phyloP scores from a whole-genome alignment of 2,329 filamentous ascomycete species.

The Aspergillus floridensis region DNA sequence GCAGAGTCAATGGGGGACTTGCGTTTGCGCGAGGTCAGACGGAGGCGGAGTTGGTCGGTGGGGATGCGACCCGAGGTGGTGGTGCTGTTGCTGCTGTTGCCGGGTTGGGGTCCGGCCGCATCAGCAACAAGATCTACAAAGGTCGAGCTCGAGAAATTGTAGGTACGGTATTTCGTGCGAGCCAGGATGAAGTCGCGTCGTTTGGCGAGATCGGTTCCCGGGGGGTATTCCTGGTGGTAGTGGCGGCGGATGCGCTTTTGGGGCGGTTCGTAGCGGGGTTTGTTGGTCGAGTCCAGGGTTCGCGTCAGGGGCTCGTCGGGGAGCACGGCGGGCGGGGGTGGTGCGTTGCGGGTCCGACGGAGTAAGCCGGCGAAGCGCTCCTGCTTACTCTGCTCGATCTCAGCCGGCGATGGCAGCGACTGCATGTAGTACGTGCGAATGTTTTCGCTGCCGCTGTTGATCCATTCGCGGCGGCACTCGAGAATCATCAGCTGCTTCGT shows the following conservation, averaged over 20 bases:
- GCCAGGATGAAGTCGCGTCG: conserved; percentile 44
- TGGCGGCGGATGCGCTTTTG: conserved; percentile 38
- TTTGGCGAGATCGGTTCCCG: conserved; percentile 17
- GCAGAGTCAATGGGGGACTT: conserved; percentile 39
- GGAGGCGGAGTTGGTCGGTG: conserved; percentile 41
- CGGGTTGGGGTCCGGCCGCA: conserved; percentile 18
- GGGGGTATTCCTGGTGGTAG: conserved; percentile 42
- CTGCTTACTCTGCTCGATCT: conserved; percentile 18
- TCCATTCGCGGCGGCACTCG: conserved; percentile 69
- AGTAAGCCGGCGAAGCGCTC: neutral
- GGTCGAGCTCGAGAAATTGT: conserved; percentile 40
- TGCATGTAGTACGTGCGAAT: conserved; percentile 65
- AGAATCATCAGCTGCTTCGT: conserved; percentile 60
- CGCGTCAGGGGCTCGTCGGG: conserved; percentile 31
- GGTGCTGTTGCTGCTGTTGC: conserved; percentile 7
- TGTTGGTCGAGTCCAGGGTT: conserved; percentile 25
- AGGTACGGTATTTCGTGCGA: conserved; percentile 45
- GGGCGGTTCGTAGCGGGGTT: conserved; percentile 36
- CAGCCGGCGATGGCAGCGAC: conserved; percentile 32
- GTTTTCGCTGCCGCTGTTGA: conserved; percentile 54
- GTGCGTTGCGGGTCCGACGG: conserved; percentile 1
- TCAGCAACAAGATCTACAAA: conserved; percentile 48
- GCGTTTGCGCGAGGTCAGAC: conserved; percentile 44
- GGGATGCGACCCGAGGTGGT: conserved; percentile 27
- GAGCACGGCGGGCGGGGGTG: conserved; percentile 16